Base-by-base conservation (phyloP, 305 asterid genomes). In the Fraxinus dipetala region DNA sequence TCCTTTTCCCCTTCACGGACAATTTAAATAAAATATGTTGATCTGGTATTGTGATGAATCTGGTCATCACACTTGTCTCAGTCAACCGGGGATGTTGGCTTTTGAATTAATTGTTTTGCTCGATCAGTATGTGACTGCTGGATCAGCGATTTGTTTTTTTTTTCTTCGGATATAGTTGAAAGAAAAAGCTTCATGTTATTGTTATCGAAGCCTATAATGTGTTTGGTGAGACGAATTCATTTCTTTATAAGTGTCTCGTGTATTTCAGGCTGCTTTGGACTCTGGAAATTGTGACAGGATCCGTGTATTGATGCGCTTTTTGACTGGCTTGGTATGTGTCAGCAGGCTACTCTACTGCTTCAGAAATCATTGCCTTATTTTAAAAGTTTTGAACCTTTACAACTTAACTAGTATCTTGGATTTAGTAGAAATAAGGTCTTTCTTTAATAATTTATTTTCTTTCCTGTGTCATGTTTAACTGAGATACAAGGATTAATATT, bases 221-320 rank as follows among this genome's bases (percentile, higher is more conserved):
- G 43, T 54, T 70, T 76, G 56, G 77, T 76, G 63, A 43, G 30
- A 22, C 75, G 45, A 78, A 61, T 45, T 63, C 31, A 11, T 76
- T 73, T 73, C 38, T 54, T 77, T 14, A 65, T 51, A 18, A 10
- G 14, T 79, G 31, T 75, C 76, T 45, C 5, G 26, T 22, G 73
- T 26, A 43, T 78, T 40, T 76, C 91, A 94, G 98, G 97, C 78
- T 80, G 98, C 96, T 20, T 86, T 96, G 82, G 91, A 89, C 80
- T 78, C 82, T 75, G 98, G 95, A 84, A 86, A 90, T 81, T 94
- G 94, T 86, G 91, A 91, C 87, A 87, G 83, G 85, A 91, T 91
- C 72, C 97, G 99, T 65, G 85, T 93, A 88, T 93, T 93, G 79
- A 87, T 92, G 97, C 92, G 98, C 61, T 96, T 94, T 86, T 88